Evolutionary conservation across 495 filamentous ascomycete genomes (phyloP).

Genomic region (Talaromyces proteolyticus): DNA sequence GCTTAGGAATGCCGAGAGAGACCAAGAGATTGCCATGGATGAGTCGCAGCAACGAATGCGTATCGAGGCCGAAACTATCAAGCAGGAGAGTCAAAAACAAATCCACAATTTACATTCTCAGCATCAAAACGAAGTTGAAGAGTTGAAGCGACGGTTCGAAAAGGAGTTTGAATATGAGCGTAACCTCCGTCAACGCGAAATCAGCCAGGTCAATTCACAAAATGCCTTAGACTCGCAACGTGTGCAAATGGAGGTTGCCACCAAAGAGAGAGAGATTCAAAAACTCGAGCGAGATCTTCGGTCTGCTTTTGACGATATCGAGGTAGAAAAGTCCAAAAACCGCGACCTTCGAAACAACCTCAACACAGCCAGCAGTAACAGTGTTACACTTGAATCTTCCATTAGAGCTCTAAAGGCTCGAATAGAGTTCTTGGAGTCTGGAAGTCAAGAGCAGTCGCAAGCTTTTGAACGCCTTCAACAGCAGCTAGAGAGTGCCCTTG

Average conservation of each 20-base stretch:
- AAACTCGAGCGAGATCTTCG: conserved; percentile 48
- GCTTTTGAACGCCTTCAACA: conserved; percentile 72
- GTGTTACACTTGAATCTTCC: conserved; percentile 63
- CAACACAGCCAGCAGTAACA: conserved; percentile 56
- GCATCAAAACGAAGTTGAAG: conserved; percentile 44
- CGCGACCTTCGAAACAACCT: conserved; percentile 53
- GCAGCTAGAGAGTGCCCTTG: conserved; percentile 69
- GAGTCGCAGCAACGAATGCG: conserved; percentile 46
- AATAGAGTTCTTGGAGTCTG: conserved; percentile 83
- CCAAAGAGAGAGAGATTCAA: conserved; percentile 55
- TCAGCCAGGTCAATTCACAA: conserved; percentile 57
- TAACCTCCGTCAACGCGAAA: conserved; percentile 50
- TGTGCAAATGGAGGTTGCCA: conserved; percentile 53
- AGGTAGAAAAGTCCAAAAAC: conserved; percentile 53
- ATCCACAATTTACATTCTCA: conserved; percentile 28
- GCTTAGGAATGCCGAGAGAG: conserved; percentile 45
- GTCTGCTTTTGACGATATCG: conserved; percentile 50
- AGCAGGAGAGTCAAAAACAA: conserved; percentile 34
- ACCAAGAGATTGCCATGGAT: conserved; percentile 53
- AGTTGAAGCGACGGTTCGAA: conserved; percentile 41
- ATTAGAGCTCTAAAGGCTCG: conserved; percentile 68
- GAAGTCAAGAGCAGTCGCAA: conserved; percentile 76
- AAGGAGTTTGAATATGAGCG: conserved; percentile 63
- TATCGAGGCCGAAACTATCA: conserved; percentile 37
- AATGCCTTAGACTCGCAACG: conserved; percentile 59